These are phyloP conservation scores for Verticillium klebahnii DNA, from an alignment of 2,329 filamentous ascomycete species.

Conservation along the genomic window DNA sequence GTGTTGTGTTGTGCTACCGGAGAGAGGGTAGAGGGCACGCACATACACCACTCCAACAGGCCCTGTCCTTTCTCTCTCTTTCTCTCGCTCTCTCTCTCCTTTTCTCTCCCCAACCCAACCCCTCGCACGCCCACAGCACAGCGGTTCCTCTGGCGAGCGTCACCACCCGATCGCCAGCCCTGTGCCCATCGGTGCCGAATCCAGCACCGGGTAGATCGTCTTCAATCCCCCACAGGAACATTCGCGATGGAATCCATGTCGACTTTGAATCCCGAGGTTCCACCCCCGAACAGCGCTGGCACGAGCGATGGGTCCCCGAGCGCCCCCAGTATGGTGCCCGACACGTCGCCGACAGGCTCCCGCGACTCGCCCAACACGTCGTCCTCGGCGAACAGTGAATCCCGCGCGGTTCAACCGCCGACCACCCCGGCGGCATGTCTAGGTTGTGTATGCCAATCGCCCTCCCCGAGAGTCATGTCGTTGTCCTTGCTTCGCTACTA, in stretches of 20 bases:
- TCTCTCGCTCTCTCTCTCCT: neutral
- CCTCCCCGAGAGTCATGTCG: neutral
- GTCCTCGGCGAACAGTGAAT: slow-evolving; percentile 3
- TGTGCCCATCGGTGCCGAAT: neutral
- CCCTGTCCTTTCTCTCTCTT: neutral
- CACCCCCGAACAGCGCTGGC: neutral
- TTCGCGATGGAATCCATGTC: slow-evolving; percentile 1
- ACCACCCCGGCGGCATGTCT: slow-evolving; percentile 1
- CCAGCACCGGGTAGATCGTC: neutral
- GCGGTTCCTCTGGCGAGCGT: neutral
- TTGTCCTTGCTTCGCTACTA: neutral
- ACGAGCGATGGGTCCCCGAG: neutral
- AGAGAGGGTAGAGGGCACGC: neutral
- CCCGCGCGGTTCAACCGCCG: neutral
- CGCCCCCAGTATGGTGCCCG: neutral
- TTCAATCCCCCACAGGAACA: neutral
- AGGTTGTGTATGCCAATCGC: slow-evolving; percentile 1
- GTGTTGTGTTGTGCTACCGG: neutral
- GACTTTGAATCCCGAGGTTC: slow-evolving; percentile 2
- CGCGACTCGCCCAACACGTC: slow-evolving; percentile 1
- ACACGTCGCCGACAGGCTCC: neutral
- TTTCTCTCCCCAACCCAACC: neutral
- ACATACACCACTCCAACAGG: neutral
- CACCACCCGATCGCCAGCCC: neutral
- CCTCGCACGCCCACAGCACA: neutral